A percentile compares a stretch with the other conserved stretches of the same genome.
Evolutionary conservation across 176 grass and related monocot genomes (phyloP).

Genomic region (Ananas comosus): DNA sequence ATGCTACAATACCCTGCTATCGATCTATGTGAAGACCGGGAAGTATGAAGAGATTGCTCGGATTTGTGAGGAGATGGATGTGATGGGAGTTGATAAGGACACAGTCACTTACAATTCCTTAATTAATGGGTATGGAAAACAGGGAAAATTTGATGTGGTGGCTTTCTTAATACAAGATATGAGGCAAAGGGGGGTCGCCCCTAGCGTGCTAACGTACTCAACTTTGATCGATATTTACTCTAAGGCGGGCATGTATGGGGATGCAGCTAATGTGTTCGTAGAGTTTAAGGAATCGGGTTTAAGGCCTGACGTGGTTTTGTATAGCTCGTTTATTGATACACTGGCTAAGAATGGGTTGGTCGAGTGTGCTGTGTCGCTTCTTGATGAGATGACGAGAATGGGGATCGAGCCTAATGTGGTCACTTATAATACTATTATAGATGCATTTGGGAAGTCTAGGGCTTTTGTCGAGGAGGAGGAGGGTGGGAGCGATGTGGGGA

Average conservation of each 20-base stretch:
- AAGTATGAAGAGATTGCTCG: slow-evolving; percentile 76
- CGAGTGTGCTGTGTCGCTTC: slow-evolving; percentile 81
- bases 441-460: slow-evolving; percentile 88
- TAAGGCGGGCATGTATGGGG: slow-evolving; percentile 86
- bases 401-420: slow-evolving; percentile 96
- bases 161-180: slow-evolving; percentile 88
- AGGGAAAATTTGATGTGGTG: slow-evolving; percentile 70
- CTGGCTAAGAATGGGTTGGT: slow-evolving; percentile 96
- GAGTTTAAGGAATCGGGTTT: slow-evolving; percentile 93
- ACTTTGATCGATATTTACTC: slow-evolving; percentile 98
- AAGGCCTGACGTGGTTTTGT: slow-evolving; percentile 90
- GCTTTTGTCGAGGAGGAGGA: slow-evolving; percentile 39
- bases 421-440: slow-evolving; percentile 91
- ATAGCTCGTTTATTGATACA: slow-evolving; percentile 96
- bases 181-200: slow-evolving; percentile 53
- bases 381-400: slow-evolving; percentile 85
- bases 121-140: slow-evolving; percentile 96
- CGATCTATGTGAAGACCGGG: slow-evolving; percentile 75
- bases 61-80: slow-evolving; percentile 82
- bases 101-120: slow-evolving; percentile 96
- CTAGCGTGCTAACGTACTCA: slow-evolving; percentile 87
- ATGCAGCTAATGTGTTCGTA: slow-evolving; percentile 90
- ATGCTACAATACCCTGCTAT: slow-evolving; percentile 93
- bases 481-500: slow-evolving; percentile 26
- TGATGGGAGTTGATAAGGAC: slow-evolving; percentile 71